Evolutionary conservation across 1,284 basidiomycete species (phyloP).

Genomic region (Xerocomus alliaceus): DNA sequence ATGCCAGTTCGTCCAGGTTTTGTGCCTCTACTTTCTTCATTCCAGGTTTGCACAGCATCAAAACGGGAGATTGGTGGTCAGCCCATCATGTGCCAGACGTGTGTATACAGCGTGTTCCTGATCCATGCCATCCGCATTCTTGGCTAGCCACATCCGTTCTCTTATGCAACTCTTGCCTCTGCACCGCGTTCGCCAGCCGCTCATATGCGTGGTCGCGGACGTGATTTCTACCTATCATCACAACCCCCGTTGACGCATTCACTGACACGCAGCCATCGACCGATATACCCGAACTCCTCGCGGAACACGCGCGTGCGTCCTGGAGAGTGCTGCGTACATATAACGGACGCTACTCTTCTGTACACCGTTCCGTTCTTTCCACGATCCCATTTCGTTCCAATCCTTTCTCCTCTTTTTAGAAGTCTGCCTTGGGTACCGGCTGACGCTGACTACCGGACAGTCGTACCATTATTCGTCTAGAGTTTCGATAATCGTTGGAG

Average conservation of each 20-base stretch:
- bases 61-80: neutral
- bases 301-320: conserved; percentile 20
- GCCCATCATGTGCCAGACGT: conserved; percentile 1
- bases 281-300: conserved; percentile 17
- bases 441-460: conserved; percentile 2
- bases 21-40: neutral
- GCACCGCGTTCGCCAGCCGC: conserved; percentile 25
- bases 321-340: conserved; percentile 31
- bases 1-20: neutral
- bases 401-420: neutral
- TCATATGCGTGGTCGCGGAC: conserved; percentile 10
- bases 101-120: conserved; percentile 24
- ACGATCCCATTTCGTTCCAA: conserved; percentile 12
- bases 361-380: conserved; percentile 17
- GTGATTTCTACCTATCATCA: conserved; percentile 14
- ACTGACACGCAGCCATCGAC: conserved; percentile 16
- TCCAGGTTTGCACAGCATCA: neutral
- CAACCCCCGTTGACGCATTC: conserved; percentile 13
- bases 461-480: conserved; percentile 1
- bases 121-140: conserved; percentile 14
- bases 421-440: neutral
- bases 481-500: conserved; percentile 4
- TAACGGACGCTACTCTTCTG: conserved; percentile 25
- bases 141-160: conserved; percentile 18
- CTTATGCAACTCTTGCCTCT: conserved; percentile 25